Evolutionary conservation across 1,284 basidiomycete genomes (phyloP).

Genomic region (Apiotrichum brassicae): DNA sequence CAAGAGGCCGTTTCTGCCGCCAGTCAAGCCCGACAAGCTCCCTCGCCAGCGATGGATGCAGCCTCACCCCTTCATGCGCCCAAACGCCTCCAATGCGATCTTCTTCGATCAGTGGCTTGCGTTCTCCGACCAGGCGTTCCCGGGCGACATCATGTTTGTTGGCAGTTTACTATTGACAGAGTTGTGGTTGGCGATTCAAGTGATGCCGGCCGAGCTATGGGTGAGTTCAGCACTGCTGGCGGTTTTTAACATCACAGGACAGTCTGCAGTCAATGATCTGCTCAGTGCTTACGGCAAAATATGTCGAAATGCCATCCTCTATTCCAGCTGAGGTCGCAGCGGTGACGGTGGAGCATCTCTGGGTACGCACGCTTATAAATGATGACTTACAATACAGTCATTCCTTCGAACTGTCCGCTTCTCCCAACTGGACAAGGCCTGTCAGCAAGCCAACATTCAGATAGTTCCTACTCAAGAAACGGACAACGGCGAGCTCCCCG

Average conservation of each 20-base stretch:
- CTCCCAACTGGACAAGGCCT: background rate
- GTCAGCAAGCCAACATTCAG: background rate
- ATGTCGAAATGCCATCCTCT: background rate
- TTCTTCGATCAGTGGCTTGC: background rate
- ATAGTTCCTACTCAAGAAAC: background rate
- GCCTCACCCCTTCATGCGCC: slow-evolving; percentile 4
- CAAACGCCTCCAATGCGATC: background rate
- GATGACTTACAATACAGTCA: background rate
- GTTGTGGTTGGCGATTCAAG: background rate
- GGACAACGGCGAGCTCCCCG: background rate
- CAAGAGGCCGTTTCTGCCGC: background rate
- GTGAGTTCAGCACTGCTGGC: background rate
- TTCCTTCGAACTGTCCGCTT: background rate
- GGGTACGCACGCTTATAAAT: background rate
- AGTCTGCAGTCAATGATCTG: background rate
- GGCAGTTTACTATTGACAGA: slow-evolving; percentile 7
- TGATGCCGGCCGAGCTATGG: background rate
- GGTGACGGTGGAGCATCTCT: background rate
- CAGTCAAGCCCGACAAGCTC: background rate
- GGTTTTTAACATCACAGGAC: background rate
- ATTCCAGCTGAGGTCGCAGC: background rate
- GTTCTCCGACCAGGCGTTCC: background rate
- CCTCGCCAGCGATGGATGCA: background rate
- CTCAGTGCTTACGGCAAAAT: background rate
- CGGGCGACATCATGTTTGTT: slow-evolving; percentile 2